phyloP scores from a whole-genome alignment of 2,329 filamentous ascomycete species.

The Pyricularia grisea region DNA sequence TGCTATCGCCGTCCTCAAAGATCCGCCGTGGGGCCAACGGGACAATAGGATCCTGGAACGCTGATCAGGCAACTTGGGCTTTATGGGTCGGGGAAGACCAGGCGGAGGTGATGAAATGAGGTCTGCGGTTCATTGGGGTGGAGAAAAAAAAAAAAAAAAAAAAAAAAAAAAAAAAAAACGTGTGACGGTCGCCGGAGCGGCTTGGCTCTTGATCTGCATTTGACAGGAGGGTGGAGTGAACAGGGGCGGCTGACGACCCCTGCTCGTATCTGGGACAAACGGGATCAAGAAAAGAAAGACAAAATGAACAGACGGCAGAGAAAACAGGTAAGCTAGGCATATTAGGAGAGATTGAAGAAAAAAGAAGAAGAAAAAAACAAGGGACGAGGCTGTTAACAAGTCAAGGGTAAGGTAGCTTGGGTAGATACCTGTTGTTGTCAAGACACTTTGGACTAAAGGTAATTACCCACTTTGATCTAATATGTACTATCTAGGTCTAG shows the following conservation, averaged over 20 bases:
- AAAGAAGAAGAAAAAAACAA: conserved; percentile 2
- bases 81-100: neutral
- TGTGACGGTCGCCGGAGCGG: neutral
- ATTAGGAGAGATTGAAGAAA: neutral
- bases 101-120: neutral
- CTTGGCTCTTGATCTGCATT: conserved; percentile 1
- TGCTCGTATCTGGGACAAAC: neutral
- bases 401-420: neutral
- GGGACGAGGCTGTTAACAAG: neutral
- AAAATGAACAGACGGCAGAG: neutral
- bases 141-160: neutral
- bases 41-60: neutral
- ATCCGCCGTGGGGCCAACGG: conserved; percentile 1
- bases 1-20: neutral
- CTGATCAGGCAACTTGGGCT: neutral
- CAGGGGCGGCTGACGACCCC: neutral
- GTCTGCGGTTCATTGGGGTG: neutral
- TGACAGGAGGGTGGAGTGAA: neutral
- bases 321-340: neutral
- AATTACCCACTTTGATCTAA: neutral
- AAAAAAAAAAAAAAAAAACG: neutral
- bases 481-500: neutral
- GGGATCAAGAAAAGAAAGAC: neutral
- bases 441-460: neutral
- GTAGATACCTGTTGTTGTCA: neutral